Conservation (phyloP, 2,329 filamentous ascomycete genomes). For the Xylariaceae sp. region DNA sequence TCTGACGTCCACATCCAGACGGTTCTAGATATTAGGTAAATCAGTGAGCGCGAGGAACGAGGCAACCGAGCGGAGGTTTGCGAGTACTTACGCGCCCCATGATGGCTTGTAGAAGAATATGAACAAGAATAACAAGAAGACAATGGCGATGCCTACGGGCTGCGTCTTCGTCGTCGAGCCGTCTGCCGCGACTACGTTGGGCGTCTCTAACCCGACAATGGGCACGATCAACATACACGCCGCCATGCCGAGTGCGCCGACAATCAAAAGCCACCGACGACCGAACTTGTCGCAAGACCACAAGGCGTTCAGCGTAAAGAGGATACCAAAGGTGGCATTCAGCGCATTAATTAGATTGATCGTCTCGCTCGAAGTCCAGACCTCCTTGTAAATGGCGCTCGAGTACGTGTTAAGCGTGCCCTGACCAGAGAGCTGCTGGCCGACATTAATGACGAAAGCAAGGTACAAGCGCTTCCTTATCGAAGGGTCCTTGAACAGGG, state of each 20-base stretch:
- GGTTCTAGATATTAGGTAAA: constrained; percentile 32
- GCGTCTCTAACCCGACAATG: constrained; percentile 44
- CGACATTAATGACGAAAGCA: constrained; percentile 61
- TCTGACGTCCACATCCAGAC: constrained; percentile 68
- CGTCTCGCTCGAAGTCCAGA: constrained; percentile 52
- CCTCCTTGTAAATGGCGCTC: constrained; percentile 67
- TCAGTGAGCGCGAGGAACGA: not conserved
- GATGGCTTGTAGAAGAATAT: constrained; percentile 57
- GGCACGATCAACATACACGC: constrained; percentile 63
- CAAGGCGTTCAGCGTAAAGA: constrained; percentile 67
- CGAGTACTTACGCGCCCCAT: constrained; percentile 18
- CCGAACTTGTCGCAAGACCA: constrained; percentile 70
- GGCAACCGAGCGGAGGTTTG: not conserved
- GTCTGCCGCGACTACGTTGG: constrained; percentile 42
- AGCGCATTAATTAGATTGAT: constrained; percentile 70
- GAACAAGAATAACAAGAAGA: constrained; percentile 62
- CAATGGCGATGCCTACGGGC: constrained; percentile 60
- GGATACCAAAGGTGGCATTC: constrained; percentile 65
- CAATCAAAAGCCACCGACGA: constrained; percentile 62
- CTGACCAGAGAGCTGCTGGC: constrained; percentile 67
- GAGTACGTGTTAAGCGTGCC: constrained; percentile 68
- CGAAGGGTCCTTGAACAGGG: constrained; percentile 64
- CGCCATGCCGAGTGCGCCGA: constrained; percentile 63
- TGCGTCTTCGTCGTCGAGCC: constrained; percentile 42
- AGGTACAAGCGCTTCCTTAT: constrained; percentile 61